Conservation (phyloP, 208 protist species). For the Acanthamoeba triangularis region DNA sequence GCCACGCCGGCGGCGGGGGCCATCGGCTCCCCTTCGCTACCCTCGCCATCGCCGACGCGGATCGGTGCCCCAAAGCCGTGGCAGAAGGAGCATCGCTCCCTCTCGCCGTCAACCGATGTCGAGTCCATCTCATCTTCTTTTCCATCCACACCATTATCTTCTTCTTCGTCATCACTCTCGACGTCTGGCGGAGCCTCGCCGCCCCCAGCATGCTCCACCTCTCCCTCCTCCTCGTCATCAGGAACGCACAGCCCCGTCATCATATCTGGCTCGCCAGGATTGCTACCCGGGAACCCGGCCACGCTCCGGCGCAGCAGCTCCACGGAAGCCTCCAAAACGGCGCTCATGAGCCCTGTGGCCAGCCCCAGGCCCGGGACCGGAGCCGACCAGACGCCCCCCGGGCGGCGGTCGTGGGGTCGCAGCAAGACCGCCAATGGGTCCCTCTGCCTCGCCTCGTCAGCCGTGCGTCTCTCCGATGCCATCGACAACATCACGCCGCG, state of each 20-base stretch:
- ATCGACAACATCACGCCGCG: neutral
- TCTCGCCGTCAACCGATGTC: too few species aligned
- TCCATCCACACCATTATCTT: neutral
- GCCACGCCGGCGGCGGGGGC: neutral
- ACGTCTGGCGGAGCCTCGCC: neutral
- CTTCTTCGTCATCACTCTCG: neutral
- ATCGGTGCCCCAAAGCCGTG: neutral
- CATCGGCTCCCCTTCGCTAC: neutral
- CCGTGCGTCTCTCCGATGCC: neutral
- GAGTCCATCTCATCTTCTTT: neutral
- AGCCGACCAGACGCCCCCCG: neutral
- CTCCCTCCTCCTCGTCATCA: neutral
- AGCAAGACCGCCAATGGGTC: neutral
- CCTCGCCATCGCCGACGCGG: neutral
- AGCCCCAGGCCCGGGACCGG: neutral
- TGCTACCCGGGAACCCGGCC: neutral
- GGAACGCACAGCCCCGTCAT: neutral
- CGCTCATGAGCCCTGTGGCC: neutral
- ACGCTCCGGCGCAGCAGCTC: neutral
- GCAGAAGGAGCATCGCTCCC: neutral
- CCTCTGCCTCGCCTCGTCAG: neutral
- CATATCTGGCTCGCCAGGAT: neutral
- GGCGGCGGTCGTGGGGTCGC: neutral
- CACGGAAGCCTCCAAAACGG: neutral
- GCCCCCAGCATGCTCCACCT: neutral